Evolutionary conservation across 2,329 filamentous ascomycete species (phyloP).

Genomic region (Claviceps maximensis): DNA sequence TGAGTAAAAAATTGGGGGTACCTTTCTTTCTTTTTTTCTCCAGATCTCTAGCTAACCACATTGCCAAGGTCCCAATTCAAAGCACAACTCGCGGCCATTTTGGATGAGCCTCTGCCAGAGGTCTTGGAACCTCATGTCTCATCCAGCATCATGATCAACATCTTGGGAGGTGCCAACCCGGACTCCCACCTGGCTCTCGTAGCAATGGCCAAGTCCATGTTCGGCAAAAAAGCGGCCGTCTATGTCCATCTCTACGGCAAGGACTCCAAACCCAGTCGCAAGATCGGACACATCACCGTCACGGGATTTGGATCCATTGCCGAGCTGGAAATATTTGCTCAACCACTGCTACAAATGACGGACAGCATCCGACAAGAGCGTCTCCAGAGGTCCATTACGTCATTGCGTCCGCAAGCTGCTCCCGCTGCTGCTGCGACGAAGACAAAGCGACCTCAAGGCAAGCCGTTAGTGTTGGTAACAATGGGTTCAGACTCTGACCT

Average conservation of each 20-base stretch:
- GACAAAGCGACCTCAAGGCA: slow-evolving; percentile 6
- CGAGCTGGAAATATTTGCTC: slow-evolving; percentile 44
- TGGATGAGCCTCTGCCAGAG: slow-evolving; percentile 46
- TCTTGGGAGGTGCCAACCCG: slow-evolving; percentile 55
- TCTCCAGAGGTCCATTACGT: slow-evolving; percentile 21
- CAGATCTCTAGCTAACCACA: neutral
- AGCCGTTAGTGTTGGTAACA: slow-evolving; percentile 58
- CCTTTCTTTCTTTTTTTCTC: neutral
- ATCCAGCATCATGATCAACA: slow-evolving; percentile 67
- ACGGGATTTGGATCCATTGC: slow-evolving; percentile 54
- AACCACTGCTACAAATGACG: slow-evolving; percentile 54
- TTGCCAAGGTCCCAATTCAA: slow-evolving; percentile 64
- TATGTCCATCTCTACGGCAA: slow-evolving; percentile 87
- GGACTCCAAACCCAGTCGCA: slow-evolving; percentile 71
- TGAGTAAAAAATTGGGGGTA: neutral
- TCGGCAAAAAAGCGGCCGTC: slow-evolving; percentile 32
- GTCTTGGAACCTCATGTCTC: slow-evolving; percentile 44
- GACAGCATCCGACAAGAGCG: slow-evolving; percentile 46
- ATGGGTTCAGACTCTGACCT: slow-evolving; percentile 79
- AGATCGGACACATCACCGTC: slow-evolving; percentile 89
- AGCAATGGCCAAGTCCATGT: slow-evolving; percentile 30
- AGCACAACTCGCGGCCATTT: slow-evolving; percentile 74
- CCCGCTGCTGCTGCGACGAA: neutral
- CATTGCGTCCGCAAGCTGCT: slow-evolving; percentile 18
- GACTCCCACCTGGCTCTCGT: slow-evolving; percentile 46